phyloP scores from a whole-genome alignment of 2,329 filamentous ascomycete species.

The Fusarium luffae region DNA sequence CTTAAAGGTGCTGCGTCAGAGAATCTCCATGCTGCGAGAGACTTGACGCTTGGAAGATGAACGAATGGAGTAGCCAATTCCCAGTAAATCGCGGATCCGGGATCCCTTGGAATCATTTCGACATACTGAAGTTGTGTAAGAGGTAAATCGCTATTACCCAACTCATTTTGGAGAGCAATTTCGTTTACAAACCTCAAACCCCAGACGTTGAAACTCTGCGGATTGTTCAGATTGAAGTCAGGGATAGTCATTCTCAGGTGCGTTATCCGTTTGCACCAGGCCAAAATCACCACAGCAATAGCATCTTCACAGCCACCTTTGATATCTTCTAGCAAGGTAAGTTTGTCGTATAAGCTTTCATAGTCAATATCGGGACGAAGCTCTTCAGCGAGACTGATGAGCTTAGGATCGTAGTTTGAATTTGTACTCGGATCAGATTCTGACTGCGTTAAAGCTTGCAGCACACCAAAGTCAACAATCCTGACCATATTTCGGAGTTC shows the following conservation, averaged over 20 bases:
- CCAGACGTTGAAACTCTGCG: background rate
- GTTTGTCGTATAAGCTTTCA: background rate
- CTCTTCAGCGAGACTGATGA: background rate
- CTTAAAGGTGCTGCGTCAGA: background rate
- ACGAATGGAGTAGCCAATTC: background rate
- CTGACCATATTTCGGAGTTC: background rate
- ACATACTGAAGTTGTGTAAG: background rate
- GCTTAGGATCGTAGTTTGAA: background rate
- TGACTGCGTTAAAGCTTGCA: background rate
- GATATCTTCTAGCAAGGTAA: background rate
- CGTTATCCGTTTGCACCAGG: background rate
- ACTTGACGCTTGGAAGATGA: background rate
- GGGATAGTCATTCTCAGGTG: background rate
- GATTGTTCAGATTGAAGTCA: accelerated
- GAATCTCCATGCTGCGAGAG: background rate
- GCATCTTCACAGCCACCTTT: background rate
- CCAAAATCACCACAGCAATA: background rate
- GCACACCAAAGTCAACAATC: background rate
- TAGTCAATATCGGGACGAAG: background rate
- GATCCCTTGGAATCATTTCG: background rate
- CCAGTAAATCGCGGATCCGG: background rate
- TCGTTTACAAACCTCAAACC: background rate
- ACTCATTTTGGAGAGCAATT: too few relatives aligned
- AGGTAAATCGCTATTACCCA: background rate
- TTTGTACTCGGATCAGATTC: background rate